phyloP scores from a whole-genome alignment of 116 monocot species.

The Trichopus zeylanicus region DNA sequence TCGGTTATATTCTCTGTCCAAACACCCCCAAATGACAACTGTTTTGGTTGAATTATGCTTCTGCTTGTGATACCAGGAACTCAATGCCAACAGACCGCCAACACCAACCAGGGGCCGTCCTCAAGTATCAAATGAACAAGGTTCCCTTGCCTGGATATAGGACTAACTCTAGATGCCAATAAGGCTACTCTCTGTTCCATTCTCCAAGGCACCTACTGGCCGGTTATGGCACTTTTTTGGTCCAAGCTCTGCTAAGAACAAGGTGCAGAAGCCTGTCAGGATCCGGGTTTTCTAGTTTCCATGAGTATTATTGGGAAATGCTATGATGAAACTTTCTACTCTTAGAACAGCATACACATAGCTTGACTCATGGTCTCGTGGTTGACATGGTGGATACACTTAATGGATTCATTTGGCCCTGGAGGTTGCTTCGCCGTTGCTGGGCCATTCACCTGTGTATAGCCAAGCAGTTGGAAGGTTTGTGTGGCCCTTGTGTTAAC shows the following conservation, averaged over 20 bases:
- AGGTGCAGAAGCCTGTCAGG: background rate
- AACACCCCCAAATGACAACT: background rate
- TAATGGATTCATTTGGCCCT: background rate
- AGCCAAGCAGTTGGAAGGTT: conserved; percentile 18
- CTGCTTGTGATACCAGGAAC: conserved; percentile 45
- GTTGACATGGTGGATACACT: background rate
- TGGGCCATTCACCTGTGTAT: conserved; percentile 12
- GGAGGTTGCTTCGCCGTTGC: background rate
- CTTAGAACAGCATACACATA: background rate
- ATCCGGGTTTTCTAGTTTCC: background rate
- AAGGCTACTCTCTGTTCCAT: background rate
- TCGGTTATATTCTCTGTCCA: too few species aligned
- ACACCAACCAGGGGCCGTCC: conserved; percentile 98
- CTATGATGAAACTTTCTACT: background rate
- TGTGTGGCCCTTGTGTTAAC: conserved; percentile 7
- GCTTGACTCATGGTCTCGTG: background rate
- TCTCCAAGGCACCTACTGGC: background rate
- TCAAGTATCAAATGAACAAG: conserved; percentile 75
- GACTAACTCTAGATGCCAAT: background rate
- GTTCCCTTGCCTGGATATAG: conserved; percentile 91
- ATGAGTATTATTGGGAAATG: background rate
- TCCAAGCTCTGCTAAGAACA: background rate
- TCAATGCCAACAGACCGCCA: conserved; percentile 96
- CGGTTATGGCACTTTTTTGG: background rate
- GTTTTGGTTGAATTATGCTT: background rate